Evolutionary conservation across 371 early-diverging fungal species (phyloP).

Genomic region (Apophysomyces elegans): DNA sequence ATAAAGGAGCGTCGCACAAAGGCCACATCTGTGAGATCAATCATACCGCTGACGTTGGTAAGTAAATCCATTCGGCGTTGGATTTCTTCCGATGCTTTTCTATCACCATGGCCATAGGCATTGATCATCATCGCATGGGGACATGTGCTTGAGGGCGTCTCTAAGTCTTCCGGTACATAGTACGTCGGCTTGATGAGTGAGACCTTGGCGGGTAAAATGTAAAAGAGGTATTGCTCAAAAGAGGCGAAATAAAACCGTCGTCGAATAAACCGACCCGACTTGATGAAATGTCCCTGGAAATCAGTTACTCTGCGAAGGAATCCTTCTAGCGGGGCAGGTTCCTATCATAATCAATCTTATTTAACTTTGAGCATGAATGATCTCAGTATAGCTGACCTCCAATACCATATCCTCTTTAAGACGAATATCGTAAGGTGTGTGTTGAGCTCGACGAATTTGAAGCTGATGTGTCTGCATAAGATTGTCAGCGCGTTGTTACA

Average conservation of each 20-base stretch:
- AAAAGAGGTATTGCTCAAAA: conserved; percentile 59
- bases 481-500: neutral
- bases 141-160: neutral
- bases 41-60: conserved; percentile 46
- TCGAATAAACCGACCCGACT: conserved; percentile 15
- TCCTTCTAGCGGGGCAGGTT: conserved; percentile 64
- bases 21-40: conserved; percentile 57
- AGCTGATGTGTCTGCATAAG: conserved; percentile 54
- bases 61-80: conserved; percentile 53
- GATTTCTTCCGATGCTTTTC: conserved; percentile 34
- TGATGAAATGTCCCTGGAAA: conserved; percentile 45
- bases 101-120: conserved; percentile 14
- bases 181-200: conserved; percentile 25
- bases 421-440: conserved; percentile 49
- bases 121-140: conserved; percentile 20
- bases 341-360: conserved; percentile 23
- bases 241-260: conserved; percentile 54
- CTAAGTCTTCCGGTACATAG: conserved; percentile 12
- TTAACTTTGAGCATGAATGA: neutral
- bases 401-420: conserved; percentile 28
- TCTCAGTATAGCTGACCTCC: conserved; percentile 18
- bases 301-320: conserved; percentile 48
- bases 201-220: conserved; percentile 29
- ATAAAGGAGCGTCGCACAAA: conserved; percentile 36
- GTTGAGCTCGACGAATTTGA: conserved; percentile 55